Evolutionary conservation across 345 rosid genomes (phyloP).

Genomic region (Gossypium mustelinum): DNA sequence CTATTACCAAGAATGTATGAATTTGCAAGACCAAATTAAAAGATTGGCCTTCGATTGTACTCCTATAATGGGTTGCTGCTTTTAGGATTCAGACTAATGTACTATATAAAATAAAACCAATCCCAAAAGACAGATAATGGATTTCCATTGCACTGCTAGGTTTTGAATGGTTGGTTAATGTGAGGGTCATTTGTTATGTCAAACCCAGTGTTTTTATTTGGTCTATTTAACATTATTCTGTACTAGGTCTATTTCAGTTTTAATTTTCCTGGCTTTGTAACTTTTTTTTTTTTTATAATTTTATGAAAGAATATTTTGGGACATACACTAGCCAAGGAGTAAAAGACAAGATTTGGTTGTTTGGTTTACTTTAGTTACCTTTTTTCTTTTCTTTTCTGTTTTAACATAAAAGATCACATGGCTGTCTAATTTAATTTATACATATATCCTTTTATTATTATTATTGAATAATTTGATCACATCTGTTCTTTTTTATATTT

Average conservation of each 20-base stretch:
- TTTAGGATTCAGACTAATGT: not conserved
- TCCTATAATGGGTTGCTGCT: not conserved
- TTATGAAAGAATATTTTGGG: not conserved
- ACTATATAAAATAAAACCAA: not conserved
- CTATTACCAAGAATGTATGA: not conserved
- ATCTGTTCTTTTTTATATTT: too few species aligned
- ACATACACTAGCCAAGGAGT: too few species aligned
- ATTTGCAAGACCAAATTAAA: not conserved
- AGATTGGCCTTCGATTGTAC: not conserved
- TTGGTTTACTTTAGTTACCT: too few species aligned
- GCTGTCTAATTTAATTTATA: too few species aligned
- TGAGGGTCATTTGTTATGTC: not conserved
- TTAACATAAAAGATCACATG: too few species aligned
- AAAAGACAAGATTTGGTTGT: too few species aligned
- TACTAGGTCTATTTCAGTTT: not conserved
- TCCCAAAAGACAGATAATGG: not conserved
- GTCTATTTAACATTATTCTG: not conserved
- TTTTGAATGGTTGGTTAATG: not conserved
- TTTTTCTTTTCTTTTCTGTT: too few species aligned
- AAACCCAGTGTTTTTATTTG: not conserved
- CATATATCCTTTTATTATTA: too few species aligned
- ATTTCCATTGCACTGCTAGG: not conserved
- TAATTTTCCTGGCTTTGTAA: not conserved
- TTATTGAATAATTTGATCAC: too few species aligned
- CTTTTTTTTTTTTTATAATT: not conserved